A percentile compares a stretch with the other conserved stretches of the same genome.
phyloP scores from a whole-genome alignment of 2,329 filamentous ascomycete genomes.

The Cytospora schulzeri region DNA sequence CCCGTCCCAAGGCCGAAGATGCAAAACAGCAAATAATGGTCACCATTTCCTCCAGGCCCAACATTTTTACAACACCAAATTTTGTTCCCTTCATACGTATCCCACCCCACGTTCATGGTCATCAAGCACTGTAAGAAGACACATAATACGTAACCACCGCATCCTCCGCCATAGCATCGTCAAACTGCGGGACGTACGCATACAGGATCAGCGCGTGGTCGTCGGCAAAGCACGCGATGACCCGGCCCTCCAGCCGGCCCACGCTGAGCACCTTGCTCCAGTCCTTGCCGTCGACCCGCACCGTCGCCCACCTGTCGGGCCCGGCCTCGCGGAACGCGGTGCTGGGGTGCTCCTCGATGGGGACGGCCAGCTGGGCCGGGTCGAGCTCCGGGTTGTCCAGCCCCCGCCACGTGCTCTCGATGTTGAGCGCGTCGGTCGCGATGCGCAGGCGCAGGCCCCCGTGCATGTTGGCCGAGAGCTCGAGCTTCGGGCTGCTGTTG shows the following conservation, averaged over 20 bases:
- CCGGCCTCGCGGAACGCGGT: conserved; percentile 76
- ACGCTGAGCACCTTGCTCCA: conserved; percentile 96
- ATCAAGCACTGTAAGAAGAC: conserved; percentile 41
- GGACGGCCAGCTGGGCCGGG: conserved; percentile 70
- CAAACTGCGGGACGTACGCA: conserved; percentile 74
- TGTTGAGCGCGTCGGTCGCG: conserved; percentile 79
- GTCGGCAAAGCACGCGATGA: conserved; percentile 88
- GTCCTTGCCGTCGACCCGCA: conserved; percentile 89
- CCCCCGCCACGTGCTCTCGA: conserved; percentile 82
- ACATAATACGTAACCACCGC: conserved; percentile 68
- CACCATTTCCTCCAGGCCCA: neutral
- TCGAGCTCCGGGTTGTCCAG: conserved; percentile 88
- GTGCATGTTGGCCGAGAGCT: conserved; percentile 93
- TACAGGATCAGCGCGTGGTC: conserved; percentile 81
- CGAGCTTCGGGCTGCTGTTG: conserved; percentile 64
- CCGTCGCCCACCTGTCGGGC: conserved; percentile 83
- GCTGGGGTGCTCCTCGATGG: conserved; percentile 78
- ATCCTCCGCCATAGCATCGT: conserved; percentile 66
- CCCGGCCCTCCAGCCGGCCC: conserved; percentile 81
- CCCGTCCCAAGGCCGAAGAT: conserved; percentile 6
- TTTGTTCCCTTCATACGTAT: neutral
- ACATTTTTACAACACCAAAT: neutral
- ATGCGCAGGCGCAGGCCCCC: conserved; percentile 80
- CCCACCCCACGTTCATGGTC: neutral
- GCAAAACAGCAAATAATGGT: neutral